phyloP scores from a whole-genome alignment of 1,139 yeast species.

The Candida pseudocylindracea region DNA sequence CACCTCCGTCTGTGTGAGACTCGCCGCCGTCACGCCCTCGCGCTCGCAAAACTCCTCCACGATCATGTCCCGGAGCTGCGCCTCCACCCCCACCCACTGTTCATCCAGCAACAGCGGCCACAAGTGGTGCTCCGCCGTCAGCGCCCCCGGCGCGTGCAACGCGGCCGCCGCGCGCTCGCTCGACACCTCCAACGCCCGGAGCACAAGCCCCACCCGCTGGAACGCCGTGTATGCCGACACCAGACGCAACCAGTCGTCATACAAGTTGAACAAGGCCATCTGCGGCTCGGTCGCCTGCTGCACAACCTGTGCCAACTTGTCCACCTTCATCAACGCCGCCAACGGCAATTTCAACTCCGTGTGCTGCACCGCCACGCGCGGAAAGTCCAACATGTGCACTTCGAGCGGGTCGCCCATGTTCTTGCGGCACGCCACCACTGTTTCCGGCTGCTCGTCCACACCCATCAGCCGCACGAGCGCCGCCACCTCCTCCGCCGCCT shows the following conservation, averaged over 20 bases:
- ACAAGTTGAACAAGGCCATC: slow-evolving; percentile 74
- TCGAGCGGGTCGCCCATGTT: slow-evolving; percentile 90
- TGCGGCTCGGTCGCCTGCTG: slow-evolving; percentile 80
- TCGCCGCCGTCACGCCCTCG: slow-evolving; percentile 65
- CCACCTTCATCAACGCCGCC: slow-evolving; percentile 66
- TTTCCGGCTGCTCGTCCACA: slow-evolving; percentile 85
- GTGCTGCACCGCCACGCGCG: slow-evolving; percentile 74
- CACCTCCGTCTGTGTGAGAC: slow-evolving; percentile 83
- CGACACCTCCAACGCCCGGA: slow-evolving; percentile 63
- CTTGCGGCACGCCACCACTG: slow-evolving; percentile 71
- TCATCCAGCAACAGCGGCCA: slow-evolving; percentile 87
- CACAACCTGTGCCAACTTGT: slow-evolving; percentile 60
- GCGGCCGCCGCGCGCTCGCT: slow-evolving; percentile 59
- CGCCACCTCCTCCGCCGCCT: slow-evolving; percentile 94
- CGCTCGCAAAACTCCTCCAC: slow-evolving; percentile 69
- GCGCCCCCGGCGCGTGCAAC: slow-evolving; percentile 43
- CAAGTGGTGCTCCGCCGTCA: slow-evolving; percentile 59
- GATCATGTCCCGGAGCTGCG: slow-evolving; percentile 72
- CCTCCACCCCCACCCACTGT: slow-evolving; percentile 84
- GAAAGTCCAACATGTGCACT: slow-evolving; percentile 93
- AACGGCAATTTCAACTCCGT: slow-evolving; percentile 84
- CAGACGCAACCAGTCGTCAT: slow-evolving; percentile 81
- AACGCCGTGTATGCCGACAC: slow-evolving; percentile 88
- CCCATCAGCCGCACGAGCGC: slow-evolving; percentile 80
- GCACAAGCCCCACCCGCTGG: slow-evolving; percentile 57